Evolutionary conservation across 2,329 filamentous ascomycete genomes (phyloP), one percentile per base, ranked within the genome.

Genomic region (Venturiaceae sp.): DNA sequence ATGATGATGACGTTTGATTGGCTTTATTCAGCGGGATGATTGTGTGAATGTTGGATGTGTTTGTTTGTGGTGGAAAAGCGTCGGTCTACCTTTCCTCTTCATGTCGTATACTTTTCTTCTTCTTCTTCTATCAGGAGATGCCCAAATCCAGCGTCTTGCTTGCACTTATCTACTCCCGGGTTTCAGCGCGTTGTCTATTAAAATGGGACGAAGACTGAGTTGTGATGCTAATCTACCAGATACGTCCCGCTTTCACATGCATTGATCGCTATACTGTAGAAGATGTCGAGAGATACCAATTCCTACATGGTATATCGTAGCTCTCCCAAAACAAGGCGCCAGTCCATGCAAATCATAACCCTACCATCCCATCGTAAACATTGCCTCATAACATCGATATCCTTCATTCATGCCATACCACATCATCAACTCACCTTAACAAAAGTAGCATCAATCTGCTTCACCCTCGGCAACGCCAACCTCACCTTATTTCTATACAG

Each of bases 401-500:
- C 13, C 14, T n/a, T n/a, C 44, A 1, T 3, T n/a, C 13, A n/a
- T 39, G 2, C 8, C 13, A 30, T n/a, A 50, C 16, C 8, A 23
- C 44, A 50, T 32, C 21, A 50, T 50, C 44, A 50, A 13, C 23
- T n/a, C 2, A 58, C 57, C 19, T 37, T 58, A 14, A 58, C 57
- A 54, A 58, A 58, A 13, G 57, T 95, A 60, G 94, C 94, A 82
- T 99, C 94, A 70, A 99, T 96, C 77, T 99, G 92, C 69, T 83
- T 83, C 56, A 99, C 77, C 71, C 94, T 87, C 59, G 94, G 94
- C 72, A 99, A 73, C 34, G 91, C 88, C 71, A 99, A 74, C 60
- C 87, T 82, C 46, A 99, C 84, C 75, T 99, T 99, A 75, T 96
- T 97, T 67, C 94, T 80, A 73, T 99, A 99, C 61, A 96, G 74